A percentile compares a stretch with the other conserved stretches of the same genome.
These are phyloP conservation scores for Postia placenta DNA, from an alignment of 768 basidiomycete genomes.

Conservation along the genomic window DNA sequence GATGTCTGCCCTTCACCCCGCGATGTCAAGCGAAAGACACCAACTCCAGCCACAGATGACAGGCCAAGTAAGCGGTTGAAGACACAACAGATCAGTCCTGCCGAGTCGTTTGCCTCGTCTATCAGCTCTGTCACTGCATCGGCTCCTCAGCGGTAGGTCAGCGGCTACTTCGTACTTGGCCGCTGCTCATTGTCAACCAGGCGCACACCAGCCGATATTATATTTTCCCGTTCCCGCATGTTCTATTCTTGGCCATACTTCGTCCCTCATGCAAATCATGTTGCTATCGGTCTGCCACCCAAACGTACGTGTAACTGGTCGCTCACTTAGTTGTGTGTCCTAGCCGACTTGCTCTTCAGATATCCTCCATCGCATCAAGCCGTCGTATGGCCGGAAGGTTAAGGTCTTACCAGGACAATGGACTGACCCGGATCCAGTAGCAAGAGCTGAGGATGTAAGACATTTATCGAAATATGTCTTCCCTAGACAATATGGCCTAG, in stretches of 20 bases:
- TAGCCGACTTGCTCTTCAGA: no score
- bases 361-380: slow-evolving; percentile 52
- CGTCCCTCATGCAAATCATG: slow-evolving; percentile 40
- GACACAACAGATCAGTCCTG: background rate
- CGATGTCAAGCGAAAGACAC: slow-evolving; percentile 7
- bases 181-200: slow-evolving; percentile 18
- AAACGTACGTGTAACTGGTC: slow-evolving; percentile 50
- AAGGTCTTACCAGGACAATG: slow-evolving; percentile 23
- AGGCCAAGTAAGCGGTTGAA: slow-evolving; percentile 25
- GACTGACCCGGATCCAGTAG: slow-evolving; percentile 39
- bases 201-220: slow-evolving; percentile 43
- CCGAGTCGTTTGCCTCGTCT: background rate
- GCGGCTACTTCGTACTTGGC: background rate
- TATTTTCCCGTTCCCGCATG: slow-evolving; percentile 47
- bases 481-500: slow-evolving; percentile 67
- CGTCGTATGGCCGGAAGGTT: slow-evolving; percentile 33
- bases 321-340: no score
- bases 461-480: slow-evolving; percentile 82
- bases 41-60: background rate
- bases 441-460: slow-evolving; percentile 45
- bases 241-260: slow-evolving; percentile 63
- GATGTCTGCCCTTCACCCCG: background rate
- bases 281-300: slow-evolving; percentile 61
- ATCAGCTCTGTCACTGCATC: background rate
- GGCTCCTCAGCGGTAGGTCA: background rate